Base-by-base conservation (phyloP, 2,329 filamentous ascomycete genomes). In the Xylariaceae sp. region DNA sequence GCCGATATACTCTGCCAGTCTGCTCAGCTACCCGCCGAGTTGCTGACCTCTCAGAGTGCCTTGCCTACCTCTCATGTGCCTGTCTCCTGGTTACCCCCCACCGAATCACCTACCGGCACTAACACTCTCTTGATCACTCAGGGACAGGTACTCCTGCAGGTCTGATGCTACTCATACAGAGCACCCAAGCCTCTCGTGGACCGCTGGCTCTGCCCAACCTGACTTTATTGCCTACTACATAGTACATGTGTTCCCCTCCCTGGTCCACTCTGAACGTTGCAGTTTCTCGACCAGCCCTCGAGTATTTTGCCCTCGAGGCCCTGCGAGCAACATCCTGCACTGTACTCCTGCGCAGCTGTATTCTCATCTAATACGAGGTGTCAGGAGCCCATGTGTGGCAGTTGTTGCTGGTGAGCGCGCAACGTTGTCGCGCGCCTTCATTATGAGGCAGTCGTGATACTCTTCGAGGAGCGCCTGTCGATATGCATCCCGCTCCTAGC, bases 401-500 rank as follows among this genome's bases (percentile, higher is more conserved):
- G 24, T 5, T 12, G 12, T 6, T n/a, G 24, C n/a, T 26, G 24
- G 24, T 17, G 27, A 29, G 27, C 27, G 24, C 26, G 26, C 38
- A 31, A 46, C 45, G 43, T 44, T 41, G 36, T 46, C 40, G 28
- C 43, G 29, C 29, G 36, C 38, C 27, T 49, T 47, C 50, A 52
- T 49, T 51, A 54, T 54, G 50, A 54, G 50, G 51, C 52, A 52
- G 47, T 43, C 33, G 45, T 49, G 37, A 35, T 43, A 42, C 34
- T 29, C 32, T 17, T 8, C 35, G 37, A 47, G 44, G 46, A 51
- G 44, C 44, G 44, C 43, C 47, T 36, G 43, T 49, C 48, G 52
- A 51, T 45, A 56, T 57, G 53, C 53, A 57, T 55, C 53, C 53
- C 37, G 52, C 53, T 47, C 53, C 53, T 32, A 55, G 49, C 44